phyloP scores from a whole-genome alignment of 202 grass and related monocot genomes.

The Zoysia matrella region DNA sequence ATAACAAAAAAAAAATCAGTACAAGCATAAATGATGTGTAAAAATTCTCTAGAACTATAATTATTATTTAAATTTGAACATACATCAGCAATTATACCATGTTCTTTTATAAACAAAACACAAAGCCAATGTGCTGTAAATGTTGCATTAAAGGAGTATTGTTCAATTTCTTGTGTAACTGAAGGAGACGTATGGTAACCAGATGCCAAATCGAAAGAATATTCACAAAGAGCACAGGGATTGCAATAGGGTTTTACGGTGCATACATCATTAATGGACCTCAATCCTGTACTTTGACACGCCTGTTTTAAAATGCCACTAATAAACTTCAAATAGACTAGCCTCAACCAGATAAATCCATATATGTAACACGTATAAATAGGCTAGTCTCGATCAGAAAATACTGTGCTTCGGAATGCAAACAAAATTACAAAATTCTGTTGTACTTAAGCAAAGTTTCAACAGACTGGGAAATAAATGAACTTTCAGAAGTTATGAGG shows the following conservation, averaged over 20 bases:
- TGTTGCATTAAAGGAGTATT: not conserved
- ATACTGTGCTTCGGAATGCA: slow-evolving; percentile 7
- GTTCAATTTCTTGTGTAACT: not conserved
- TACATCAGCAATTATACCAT: not conserved
- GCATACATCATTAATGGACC: slow-evolving; percentile 5
- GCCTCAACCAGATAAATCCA: not conserved
- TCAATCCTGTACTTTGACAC: not conserved
- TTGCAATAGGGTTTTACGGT: not conserved
- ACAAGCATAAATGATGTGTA: slow-evolving; percentile 5
- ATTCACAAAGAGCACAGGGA: not conserved
- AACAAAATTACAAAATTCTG: not conserved
- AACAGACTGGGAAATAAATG: slow-evolving; percentile 1
- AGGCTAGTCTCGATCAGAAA: not conserved
- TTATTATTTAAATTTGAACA: not conserved
- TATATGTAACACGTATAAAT: not conserved
- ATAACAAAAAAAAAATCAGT: slow-evolving; percentile 43
- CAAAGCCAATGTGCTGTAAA: not conserved
- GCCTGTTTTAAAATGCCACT: slow-evolving; percentile 1
- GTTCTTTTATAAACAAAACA: not conserved
- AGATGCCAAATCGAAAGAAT: slow-evolving; percentile 34
- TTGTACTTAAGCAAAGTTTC: not conserved
- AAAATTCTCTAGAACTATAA: not conserved
- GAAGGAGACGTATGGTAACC: not conserved
- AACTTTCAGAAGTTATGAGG: not conserved
- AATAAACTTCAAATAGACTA: not conserved